phyloP scores from a whole-genome alignment of 2,329 filamentous ascomycete genomes.

The Fusarium nodosum region DNA sequence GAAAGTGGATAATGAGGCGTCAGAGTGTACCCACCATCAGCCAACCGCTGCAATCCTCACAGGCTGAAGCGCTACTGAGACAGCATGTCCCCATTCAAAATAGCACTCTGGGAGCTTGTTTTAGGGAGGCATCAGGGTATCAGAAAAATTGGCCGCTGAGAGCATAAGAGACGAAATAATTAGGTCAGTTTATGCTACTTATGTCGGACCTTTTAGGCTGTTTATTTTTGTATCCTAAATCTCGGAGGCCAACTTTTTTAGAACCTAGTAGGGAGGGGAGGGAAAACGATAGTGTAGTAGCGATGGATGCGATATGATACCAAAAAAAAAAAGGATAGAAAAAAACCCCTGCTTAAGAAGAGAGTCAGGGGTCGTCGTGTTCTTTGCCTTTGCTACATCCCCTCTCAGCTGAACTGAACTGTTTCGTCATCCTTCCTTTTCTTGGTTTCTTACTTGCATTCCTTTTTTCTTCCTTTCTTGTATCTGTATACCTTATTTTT shows the following conservation, averaged over 20 bases:
- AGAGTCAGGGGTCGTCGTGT: constrained; percentile 29
- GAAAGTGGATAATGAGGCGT: constrained; percentile 32
- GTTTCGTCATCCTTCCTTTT: background rate
- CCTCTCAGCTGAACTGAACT: constrained; percentile 23
- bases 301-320: constrained; percentile 3
- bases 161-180: too few relatives aligned
- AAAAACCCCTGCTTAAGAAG: constrained; percentile 19
- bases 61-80: constrained; percentile 27
- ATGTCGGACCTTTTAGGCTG: too few relatives aligned
- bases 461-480: background rate
- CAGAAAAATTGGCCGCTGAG: too few relatives aligned
- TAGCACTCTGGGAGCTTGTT: background rate
- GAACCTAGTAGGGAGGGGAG: too few relatives aligned
- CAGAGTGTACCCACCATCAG: constrained; percentile 19
- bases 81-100: constrained; percentile 17
- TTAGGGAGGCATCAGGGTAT: too few relatives aligned
- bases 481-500: background rate
- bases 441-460: constrained; percentile 3
- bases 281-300: background rate
- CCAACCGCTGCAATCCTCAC: constrained; percentile 20
- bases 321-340: constrained; percentile 2
- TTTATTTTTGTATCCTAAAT: too few relatives aligned
- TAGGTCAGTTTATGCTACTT: too few relatives aligned
- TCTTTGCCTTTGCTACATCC: background rate
- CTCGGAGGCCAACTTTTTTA: too few relatives aligned